Evolutionary conservation across 163 green algal species (phyloP).

Genomic region (Scenedesmus sp.): DNA sequence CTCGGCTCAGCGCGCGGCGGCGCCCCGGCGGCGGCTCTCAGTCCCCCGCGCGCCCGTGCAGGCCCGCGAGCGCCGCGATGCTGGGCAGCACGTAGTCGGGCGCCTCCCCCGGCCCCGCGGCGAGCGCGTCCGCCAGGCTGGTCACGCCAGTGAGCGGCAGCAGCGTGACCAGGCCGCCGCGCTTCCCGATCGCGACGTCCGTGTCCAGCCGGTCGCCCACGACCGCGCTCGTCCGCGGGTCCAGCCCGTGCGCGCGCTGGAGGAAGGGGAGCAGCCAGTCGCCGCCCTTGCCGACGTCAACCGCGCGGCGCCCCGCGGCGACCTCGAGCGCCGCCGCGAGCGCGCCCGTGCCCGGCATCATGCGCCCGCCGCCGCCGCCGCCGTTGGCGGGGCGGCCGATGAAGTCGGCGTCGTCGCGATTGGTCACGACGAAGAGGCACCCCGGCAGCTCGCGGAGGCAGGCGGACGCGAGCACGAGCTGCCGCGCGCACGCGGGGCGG

Average conservation of each 20-base stretch:
- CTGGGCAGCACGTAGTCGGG: constrained; percentile 48
- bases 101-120: not conserved
- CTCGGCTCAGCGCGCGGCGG: too few species aligned
- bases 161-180: constrained; percentile 65
- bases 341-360: constrained; percentile 76
- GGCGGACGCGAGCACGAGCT: constrained; percentile 29
- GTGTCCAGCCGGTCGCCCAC: constrained; percentile 80
- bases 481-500: constrained; percentile 1
- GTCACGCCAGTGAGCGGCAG: constrained; percentile 65
- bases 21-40: too few species aligned
- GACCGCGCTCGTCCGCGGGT: constrained; percentile 56
- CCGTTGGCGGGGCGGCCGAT: constrained; percentile 32
- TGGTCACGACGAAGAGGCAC: constrained; percentile 57
- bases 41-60: too few species aligned
- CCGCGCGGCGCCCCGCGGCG: constrained; percentile 42
- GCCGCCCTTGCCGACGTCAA: constrained; percentile 66
- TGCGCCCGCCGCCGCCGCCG: constrained; percentile 35
- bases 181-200: constrained; percentile 67
- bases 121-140: constrained; percentile 30
- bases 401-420: constrained; percentile 65
- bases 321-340: constrained; percentile 64
- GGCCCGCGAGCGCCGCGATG: constrained; percentile 43
- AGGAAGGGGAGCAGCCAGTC: constrained; percentile 75
- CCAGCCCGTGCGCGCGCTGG: constrained; percentile 46
- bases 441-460: constrained; percentile 60